Evolutionary conservation across 108 stramenopile genomes (phyloP).

Genomic region (Cyclotella cryptica): DNA sequence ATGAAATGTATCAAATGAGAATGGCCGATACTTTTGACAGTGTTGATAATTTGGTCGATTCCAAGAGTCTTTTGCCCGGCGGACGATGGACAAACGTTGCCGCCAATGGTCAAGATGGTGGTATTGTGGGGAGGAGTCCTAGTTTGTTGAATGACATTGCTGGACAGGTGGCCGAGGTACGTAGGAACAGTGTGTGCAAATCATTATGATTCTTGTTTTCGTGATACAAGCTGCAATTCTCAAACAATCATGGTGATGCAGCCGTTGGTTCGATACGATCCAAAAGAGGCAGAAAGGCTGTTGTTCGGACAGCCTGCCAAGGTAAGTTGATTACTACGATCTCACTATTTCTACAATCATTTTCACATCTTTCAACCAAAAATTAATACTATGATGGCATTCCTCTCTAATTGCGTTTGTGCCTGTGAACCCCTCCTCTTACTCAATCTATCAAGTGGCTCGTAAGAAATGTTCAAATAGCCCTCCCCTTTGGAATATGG

Average conservation of each 20-base stretch:
- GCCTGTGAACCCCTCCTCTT: neutral
- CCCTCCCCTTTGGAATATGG: conserved; percentile 91
- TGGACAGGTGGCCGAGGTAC: conserved; percentile 19
- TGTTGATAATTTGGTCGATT: conserved; percentile 52
- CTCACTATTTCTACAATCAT: neutral
- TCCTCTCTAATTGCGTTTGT: too few species aligned
- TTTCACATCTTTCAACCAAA: neutral
- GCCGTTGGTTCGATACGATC: conserved; percentile 91
- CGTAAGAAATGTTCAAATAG: conserved; percentile 92
- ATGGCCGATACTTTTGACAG: conserved; percentile 56
- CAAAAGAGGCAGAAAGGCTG: conserved; percentile 72
- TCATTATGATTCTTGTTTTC: neutral
- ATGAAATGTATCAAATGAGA: conserved; percentile 29
- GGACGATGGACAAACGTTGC: conserved; percentile 31
- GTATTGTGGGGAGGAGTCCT: neutral
- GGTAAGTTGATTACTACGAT: neutral
- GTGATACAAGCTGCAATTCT: neutral
- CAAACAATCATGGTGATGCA: conserved; percentile 10
- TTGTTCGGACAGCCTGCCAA: conserved; percentile 87
- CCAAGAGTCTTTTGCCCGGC: conserved; percentile 48
- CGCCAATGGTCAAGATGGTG: neutral
- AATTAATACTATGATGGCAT: too few species aligned
- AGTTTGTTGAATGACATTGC: neutral
- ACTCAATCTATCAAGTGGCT: conserved; percentile 73
- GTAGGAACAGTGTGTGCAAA: neutral